Conservation (phyloP, 2,329 filamentous ascomycete species). For the Lachnellula cervina region DNA sequence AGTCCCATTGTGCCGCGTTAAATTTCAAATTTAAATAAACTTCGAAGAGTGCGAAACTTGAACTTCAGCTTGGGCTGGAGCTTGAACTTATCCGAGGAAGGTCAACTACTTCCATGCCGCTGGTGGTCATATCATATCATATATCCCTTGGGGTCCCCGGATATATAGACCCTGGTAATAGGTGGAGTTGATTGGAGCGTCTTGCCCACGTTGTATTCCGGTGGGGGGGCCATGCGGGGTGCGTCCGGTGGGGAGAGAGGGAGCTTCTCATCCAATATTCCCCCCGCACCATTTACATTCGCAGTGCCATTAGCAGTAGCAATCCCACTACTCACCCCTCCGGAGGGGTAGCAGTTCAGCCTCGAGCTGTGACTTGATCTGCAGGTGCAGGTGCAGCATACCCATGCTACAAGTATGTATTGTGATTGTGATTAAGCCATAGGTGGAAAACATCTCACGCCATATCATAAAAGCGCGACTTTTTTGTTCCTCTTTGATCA, state of each 20-base stretch:
- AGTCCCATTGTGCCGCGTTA: constrained; percentile 26
- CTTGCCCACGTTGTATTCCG: not conserved
- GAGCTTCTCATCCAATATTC: constrained; percentile 44
- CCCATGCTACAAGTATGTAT: not conserved
- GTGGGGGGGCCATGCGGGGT: not conserved
- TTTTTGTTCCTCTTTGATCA: not conserved
- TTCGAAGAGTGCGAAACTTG: not conserved
- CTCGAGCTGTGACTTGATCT: not conserved
- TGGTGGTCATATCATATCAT: constrained; percentile 13
- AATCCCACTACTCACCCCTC: not conserved
- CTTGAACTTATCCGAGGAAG: not conserved
- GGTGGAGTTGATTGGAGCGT: too few species aligned
- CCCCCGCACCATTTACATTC: constrained; percentile 32
- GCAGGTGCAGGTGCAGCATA: not conserved
- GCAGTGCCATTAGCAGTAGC: constrained; percentile 6
- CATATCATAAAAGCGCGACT: not conserved
- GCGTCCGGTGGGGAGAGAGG: not conserved
- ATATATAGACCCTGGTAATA: too few species aligned
- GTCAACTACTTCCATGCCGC: constrained; percentile 5
- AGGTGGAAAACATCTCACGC: not conserved
- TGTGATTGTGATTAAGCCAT: not conserved
- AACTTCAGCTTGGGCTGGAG: not conserved
- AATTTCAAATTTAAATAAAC: not conserved
- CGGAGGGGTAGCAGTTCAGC: not conserved
- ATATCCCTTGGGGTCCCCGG: constrained; percentile 6